phyloP scores from a whole-genome alignment of 805 yeast species.

The Suhomyces canberraensis region DNA sequence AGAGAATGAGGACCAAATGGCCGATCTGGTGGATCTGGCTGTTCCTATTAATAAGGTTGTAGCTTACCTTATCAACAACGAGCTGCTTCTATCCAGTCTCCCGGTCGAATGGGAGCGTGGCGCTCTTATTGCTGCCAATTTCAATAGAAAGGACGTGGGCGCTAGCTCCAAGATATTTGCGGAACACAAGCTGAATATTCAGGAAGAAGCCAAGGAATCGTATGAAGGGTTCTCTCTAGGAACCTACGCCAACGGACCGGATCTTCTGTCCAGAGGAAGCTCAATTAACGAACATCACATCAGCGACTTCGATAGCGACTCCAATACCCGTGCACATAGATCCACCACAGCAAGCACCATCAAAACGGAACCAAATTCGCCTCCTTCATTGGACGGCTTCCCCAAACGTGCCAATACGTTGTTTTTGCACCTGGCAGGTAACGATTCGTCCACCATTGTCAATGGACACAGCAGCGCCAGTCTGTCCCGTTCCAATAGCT shows the following conservation, averaged over 20 bases:
- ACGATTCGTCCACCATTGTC: conserved; percentile 1
- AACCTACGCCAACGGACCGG: background rate
- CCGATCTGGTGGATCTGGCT: conserved; percentile 9
- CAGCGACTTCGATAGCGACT: conserved; percentile 24
- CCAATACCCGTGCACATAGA: conserved; percentile 10
- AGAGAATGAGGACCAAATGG: conserved; percentile 3
- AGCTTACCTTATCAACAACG: conserved; percentile 36
- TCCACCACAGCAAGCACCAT: background rate
- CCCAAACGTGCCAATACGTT: conserved; percentile 15
- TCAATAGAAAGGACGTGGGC: conserved; percentile 22
- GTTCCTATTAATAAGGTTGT: conserved; percentile 50
- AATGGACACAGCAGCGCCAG: conserved; percentile 1
- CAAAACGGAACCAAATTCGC: conserved; percentile 4
- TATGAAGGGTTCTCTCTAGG: background rate
- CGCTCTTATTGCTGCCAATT: conserved; percentile 39
- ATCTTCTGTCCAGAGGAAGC: background rate
- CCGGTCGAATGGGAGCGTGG: conserved; percentile 47
- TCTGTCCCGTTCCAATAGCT: conserved; percentile 6
- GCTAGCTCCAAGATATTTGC: conserved; percentile 32
- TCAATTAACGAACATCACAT: conserved; percentile 5
- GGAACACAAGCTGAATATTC: conserved; percentile 21
- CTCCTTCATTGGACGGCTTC: conserved; percentile 9
- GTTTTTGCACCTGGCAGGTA: conserved; percentile 8
- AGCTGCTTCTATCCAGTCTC: conserved; percentile 36
- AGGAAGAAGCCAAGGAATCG: conserved; percentile 6